Evolutionary conservation across 2,329 filamentous ascomycete species (phyloP), one percentile per base, ranked within the genome.

Genomic region (Pseudogymnoascus sp.): DNA sequence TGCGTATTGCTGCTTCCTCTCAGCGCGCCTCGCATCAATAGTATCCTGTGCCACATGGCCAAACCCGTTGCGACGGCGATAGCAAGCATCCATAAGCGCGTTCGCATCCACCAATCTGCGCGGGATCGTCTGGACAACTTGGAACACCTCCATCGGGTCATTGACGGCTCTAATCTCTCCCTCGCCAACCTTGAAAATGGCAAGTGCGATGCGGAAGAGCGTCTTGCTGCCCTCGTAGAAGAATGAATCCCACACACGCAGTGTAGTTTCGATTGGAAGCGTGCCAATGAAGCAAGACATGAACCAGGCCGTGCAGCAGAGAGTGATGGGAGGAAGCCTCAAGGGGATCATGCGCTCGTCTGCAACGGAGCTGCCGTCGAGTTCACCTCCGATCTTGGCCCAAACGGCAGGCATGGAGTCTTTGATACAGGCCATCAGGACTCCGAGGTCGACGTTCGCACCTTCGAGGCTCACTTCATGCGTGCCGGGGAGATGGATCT

Each of bases 201-300:
- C 87, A 42, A 97, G 79, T 0, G 93, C 91, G 63, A 96, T 90
- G 58, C 92, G 89, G 77, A 97, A 97, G 5, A 97, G 83, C 0
- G 92, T 96, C 73, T 94, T 95, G 58, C 89, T 92, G 3, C 93
- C 93, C 74, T 97, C 93, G 74, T 95, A 96, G 73, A 97, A 96
- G 72, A 97, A 92, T 1, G 91, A 85, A 69, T 97, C 93, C 93
- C 93, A 97, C 1, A 97, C 90, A 6, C 93, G 88, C 15, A 97
- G 82, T 0, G 92, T 93, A 15, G 88, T 91, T 76, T 97, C 93
- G 65, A 96, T 92, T 1, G 93, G 93, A 15, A 97, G 78, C 0
- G 90, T 96, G 60, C 92, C 92, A 64, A 97, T 94, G 74, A 94
- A 97, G 69, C 94, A 89, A 58, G 90, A 95, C 93, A 97, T 97